phyloP scores from a whole-genome alignment of 805 yeast genomes.

The Candida insectorum region DNA sequence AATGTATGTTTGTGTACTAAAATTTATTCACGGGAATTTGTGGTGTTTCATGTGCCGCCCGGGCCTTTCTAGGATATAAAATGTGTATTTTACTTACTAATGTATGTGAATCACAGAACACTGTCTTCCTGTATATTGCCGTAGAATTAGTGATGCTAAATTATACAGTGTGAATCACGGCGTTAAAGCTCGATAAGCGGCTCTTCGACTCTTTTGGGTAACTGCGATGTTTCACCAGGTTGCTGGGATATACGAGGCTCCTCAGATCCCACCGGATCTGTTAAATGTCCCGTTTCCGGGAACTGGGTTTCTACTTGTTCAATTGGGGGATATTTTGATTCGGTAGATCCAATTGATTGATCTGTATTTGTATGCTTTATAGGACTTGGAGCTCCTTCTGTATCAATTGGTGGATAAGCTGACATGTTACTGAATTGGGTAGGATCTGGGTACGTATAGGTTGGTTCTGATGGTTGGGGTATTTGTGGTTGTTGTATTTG shows the following conservation, averaged over 20 bases:
- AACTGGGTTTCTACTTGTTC: constrained; percentile 7
- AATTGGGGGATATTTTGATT: constrained; percentile 14
- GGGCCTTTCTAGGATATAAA: no score
- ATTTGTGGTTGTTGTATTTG: neutral
- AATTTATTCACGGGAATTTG: no score
- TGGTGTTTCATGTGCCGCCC: no score
- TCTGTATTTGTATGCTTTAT: constrained; percentile 2
- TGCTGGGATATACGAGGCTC: neutral
- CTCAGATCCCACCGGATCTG: neutral
- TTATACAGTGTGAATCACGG: neutral
- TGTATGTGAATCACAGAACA: no score
- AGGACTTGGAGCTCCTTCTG: neutral
- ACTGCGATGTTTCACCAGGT: neutral
- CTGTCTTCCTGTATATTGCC: no score
- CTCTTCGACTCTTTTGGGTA: constrained; percentile 18
- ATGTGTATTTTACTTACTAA: no score
- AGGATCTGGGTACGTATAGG: neutral
- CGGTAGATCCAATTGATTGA: constrained; percentile 9
- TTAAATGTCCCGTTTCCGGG: neutral
- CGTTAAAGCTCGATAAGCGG: constrained; percentile 38
- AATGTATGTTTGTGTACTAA: no score
- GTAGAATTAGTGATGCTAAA: no score
- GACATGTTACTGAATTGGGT: constrained; percentile 6
- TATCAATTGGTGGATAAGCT: constrained; percentile 10
- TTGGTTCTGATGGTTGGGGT: neutral